A percentile compares a stretch with the other conserved stretches of the same genome.
These are phyloP conservation scores for Fagus crenata DNA, from an alignment of 306 rosid genomes.

Conservation along the genomic window DNA sequence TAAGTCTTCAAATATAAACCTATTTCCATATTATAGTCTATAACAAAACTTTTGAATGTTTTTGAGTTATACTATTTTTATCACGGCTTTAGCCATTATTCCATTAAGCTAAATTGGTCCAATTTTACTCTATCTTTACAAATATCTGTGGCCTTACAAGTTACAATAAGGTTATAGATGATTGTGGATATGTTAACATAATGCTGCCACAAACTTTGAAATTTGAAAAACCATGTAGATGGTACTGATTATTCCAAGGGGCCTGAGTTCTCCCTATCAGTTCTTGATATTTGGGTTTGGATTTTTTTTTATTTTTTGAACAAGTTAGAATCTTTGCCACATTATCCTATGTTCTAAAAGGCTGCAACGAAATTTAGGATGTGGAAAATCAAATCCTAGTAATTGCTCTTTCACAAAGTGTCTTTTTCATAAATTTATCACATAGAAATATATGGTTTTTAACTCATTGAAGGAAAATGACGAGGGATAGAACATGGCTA, in stretches of 20 bases:
- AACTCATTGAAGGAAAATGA: conserved; percentile 37
- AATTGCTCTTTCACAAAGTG: conserved; percentile 28
- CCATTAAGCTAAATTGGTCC: conserved; percentile 13
- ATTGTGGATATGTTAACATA: conserved; percentile 12
- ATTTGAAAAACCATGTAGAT: conserved; percentile 7
- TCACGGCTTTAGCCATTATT: background rate
- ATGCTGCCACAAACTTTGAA: background rate
- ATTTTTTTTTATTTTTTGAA: background rate
- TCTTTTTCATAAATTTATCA: conserved; percentile 34
- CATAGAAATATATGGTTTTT: conserved; percentile 3
- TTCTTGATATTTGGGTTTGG: conserved; percentile 7
- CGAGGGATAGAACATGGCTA: conserved; percentile 38
- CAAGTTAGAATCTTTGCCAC: conserved; percentile 14
- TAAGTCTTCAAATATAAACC: no score
- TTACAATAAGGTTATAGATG: conserved; percentile 23
- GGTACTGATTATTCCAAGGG: conserved; percentile 3
- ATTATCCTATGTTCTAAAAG: conserved; percentile 10
- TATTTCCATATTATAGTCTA: no score
- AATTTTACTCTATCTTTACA: conserved; percentile 17
- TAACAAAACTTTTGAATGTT: no score
- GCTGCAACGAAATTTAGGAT: background rate
- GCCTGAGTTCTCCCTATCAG: conserved; percentile 3
- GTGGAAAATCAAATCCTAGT: conserved; percentile 22
- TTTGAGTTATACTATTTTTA: no score
- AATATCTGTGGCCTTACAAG: conserved; percentile 7